Evolutionary conservation across 495 filamentous ascomycete genomes (phyloP), one percentile per base, ranked within the genome.

Genomic region (Xanthoparmelia taractica): DNA sequence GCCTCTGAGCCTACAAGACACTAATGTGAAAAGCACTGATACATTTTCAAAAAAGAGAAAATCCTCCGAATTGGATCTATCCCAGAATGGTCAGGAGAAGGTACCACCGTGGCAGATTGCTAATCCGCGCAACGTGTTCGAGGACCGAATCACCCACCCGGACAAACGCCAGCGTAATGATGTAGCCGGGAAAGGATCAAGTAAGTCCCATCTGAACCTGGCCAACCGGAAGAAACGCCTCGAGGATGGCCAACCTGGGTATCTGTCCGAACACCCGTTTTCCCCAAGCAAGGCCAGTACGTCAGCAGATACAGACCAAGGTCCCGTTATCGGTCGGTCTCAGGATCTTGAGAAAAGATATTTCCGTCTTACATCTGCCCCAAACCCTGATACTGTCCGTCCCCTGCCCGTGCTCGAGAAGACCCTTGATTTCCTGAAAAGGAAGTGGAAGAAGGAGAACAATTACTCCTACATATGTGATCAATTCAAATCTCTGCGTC

Each of bases 401-500:
- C 95, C 94, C n/a, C 75, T 93, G 65, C 75, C 77, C 50, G 77
- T 99, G 29, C 79, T 99, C 52, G 82, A 86, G 65, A 85, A 91
- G 72, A 91, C 95, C 18, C 74, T 97, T 69, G 91, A 95, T 63
- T 74, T 94, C 31, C 75, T 99, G 68, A 96, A 95, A 78, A 88
- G 85, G 76, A 97, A 95, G 76, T 98, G 94, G 94, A 89, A 84
- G 68, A 83, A 85, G 66, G 92, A 97, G 69, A 87, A 85, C 75
- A 96, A 97, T 74, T 99, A 99, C 74, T 82, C 82, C 52, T 97
- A 96, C 78, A 96, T 96, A 63, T 97, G 95, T 82, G 93, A 97
- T 72, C 94, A 99, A 80, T 96, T 97, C 80, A 99, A 99, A 74
- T 99, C 94, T 13, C 80, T 97, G 67, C 91, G 94, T 36, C 94